phyloP scores from a whole-genome alignment of 176 grass and related monocot genomes.

The Phoenix roebelenii region DNA sequence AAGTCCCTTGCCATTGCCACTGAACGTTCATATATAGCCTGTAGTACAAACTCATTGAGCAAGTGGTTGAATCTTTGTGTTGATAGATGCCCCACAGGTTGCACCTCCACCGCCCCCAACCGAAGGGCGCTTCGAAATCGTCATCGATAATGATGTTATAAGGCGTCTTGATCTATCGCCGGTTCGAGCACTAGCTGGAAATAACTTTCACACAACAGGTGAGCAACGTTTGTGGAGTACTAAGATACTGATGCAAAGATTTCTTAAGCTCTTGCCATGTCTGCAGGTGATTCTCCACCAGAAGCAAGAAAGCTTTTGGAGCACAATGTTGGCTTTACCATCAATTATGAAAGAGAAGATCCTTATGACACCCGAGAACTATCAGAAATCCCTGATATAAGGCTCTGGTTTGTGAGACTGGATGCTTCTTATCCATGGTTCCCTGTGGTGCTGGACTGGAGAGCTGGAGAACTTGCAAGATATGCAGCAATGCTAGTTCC shows the following conservation, averaged over 20 bases:
- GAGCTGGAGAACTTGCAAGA: conserved; percentile 80
- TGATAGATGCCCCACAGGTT: conserved; percentile 40
- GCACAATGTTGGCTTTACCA: conserved; percentile 70
- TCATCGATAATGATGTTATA: conserved; percentile 48
- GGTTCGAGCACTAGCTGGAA: conserved; percentile 31
- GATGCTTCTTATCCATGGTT: conserved; percentile 84
- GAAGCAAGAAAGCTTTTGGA: conserved; percentile 51
- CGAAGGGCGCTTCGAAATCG: conserved; percentile 56
- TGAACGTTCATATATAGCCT: too few species aligned
- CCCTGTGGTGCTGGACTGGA: conserved; percentile 86
- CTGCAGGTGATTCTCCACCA: conserved; percentile 23
- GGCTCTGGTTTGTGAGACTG: conserved; percentile 88
- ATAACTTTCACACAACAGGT: conserved; percentile 40
- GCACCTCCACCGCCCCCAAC: conserved; percentile 60
- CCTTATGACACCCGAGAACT: conserved; percentile 52
- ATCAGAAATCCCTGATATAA: conserved; percentile 62
- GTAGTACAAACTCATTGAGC: too few species aligned
- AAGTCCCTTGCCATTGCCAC: too few species aligned
- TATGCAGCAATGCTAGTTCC: conserved; percentile 86
- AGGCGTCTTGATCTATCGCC: conserved; percentile 46
- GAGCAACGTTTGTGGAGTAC: too few species aligned
- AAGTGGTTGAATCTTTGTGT: not conserved
- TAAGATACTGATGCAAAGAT: not conserved
- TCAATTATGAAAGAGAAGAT: conserved; percentile 85
- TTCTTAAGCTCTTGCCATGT: not conserved